These are phyloP conservation scores for Fusarium pseudonygamai DNA, from an alignment of 2,329 filamentous ascomycete species.

Conservation along the genomic window DNA sequence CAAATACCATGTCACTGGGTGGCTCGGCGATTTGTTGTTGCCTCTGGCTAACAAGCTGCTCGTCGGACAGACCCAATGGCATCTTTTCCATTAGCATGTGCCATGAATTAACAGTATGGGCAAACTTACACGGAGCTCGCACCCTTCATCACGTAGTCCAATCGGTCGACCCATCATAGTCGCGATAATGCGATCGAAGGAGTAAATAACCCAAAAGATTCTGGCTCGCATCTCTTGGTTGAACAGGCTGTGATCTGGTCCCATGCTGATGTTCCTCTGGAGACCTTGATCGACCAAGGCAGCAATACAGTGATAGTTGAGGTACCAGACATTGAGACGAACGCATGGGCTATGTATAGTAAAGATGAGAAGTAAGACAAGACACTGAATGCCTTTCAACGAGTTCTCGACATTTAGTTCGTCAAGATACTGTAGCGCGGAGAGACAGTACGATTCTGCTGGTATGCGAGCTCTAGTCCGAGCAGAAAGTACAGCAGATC, in stretches of 20 bases:
- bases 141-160: slow-evolving; percentile 63
- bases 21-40: not conserved
- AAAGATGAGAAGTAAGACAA: slow-evolving; percentile 58
- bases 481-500: slow-evolving; percentile 56
- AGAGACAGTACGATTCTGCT: slow-evolving; percentile 59
- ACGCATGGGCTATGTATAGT: slow-evolving; percentile 61
- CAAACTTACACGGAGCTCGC: slow-evolving; percentile 57
- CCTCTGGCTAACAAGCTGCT: slow-evolving; percentile 5
- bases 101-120: accelerated
- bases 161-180: slow-evolving; percentile 67
- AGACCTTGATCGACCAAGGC: slow-evolving; percentile 61
- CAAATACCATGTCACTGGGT: slow-evolving; percentile 48
- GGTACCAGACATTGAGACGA: slow-evolving; percentile 61
- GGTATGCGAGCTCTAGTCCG: slow-evolving; percentile 56
- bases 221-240: slow-evolving; percentile 64
- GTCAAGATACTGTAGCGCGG: slow-evolving; percentile 59
- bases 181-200: slow-evolving; percentile 60
- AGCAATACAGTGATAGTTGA: slow-evolving; percentile 65
- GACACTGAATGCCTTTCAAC: slow-evolving; percentile 58
- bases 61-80: slow-evolving; percentile 42
- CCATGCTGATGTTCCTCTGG: slow-evolving; percentile 58
- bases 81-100: slow-evolving; percentile 39
- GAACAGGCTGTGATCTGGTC: slow-evolving; percentile 54
- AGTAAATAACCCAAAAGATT: slow-evolving; percentile 65
- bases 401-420: slow-evolving; percentile 59